These are phyloP conservation scores for Penicillium coffeae DNA, from an alignment of 495 filamentous ascomycete genomes.

Conservation along the genomic window DNA sequence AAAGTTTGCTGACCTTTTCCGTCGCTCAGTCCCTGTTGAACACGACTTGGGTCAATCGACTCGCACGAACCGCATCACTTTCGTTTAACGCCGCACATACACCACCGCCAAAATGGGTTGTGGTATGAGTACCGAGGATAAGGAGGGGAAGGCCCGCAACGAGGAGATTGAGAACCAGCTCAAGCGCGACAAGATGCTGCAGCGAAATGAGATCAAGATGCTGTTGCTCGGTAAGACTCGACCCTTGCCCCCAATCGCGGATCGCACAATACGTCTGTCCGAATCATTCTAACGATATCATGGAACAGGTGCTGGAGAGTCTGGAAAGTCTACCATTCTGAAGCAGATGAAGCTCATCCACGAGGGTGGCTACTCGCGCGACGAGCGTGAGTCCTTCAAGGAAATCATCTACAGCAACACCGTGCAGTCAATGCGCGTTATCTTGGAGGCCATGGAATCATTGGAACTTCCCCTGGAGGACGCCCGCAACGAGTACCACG, in stretches of 20 bases:
- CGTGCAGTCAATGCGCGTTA: conserved; percentile 93
- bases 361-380: conserved; percentile 54
- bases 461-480: conserved; percentile 87
- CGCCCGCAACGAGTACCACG: conserved; percentile 83
- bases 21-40: conserved; percentile 6
- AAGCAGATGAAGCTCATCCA: conserved; percentile 91
- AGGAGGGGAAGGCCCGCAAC: conserved; percentile 99
- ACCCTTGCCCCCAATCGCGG: not conserved
- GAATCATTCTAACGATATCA: not conserved
- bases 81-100: conserved; percentile 17
- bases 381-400: conserved; percentile 64
- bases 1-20: conserved; percentile 9
- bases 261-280: too few relatives aligned
- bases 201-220: conserved; percentile 99
- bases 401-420: conserved; percentile 99
- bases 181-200: conserved; percentile 91
- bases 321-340: conserved; percentile 97
- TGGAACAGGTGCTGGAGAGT: conserved; percentile 89
- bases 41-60: conserved; percentile 15
- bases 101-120: conserved; percentile 85
- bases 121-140: conserved; percentile 99
- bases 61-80: conserved; percentile 14
- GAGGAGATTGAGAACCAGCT: conserved; percentile 99
- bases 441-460: conserved; percentile 94
- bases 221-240: conserved; percentile 79